Evolutionary conservation across 192 early-diverging fungal genomes (phyloP).

Genomic region (Thamnidium elegans): DNA sequence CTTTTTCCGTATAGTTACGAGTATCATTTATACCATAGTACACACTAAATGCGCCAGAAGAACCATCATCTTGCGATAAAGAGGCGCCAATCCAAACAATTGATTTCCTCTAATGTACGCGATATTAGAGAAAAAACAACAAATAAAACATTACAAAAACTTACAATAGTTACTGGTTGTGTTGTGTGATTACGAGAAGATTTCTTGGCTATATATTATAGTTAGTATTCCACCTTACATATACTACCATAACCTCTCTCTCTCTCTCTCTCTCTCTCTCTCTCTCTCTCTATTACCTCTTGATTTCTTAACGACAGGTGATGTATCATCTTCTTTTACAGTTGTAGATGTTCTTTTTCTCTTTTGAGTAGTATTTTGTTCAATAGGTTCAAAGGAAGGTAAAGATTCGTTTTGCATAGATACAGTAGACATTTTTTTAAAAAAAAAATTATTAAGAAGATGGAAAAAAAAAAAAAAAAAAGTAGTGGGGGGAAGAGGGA

Average conservation of each 20-base stretch:
- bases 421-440: slow-evolving; percentile 10
- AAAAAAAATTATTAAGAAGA: not conserved
- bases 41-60: slow-evolving; percentile 6
- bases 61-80: not conserved
- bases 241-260: not conserved
- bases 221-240: not conserved
- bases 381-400: slow-evolving; percentile 16
- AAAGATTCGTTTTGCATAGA: slow-evolving; percentile 6
- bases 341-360: slow-evolving; percentile 6
- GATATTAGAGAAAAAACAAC: not conserved
- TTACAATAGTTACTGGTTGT: not conserved
- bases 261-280: too few relatives aligned
- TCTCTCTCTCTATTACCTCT: slow-evolving; percentile 17
- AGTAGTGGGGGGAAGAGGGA: not conserved
- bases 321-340: not conserved
- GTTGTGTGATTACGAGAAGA: not conserved
- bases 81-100: slow-evolving; percentile 5
- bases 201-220: slow-evolving; percentile 3
- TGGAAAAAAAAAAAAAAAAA: not conserved
- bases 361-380: slow-evolving; percentile 4
- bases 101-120: not conserved
- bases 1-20: not conserved
- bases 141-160: too few relatives aligned
- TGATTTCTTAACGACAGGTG: slow-evolving; percentile 2
- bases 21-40: slow-evolving; percentile 10